phyloP scores from a whole-genome alignment of 352 stramenopile genomes.

The Globisporangium takayamanum region DNA sequence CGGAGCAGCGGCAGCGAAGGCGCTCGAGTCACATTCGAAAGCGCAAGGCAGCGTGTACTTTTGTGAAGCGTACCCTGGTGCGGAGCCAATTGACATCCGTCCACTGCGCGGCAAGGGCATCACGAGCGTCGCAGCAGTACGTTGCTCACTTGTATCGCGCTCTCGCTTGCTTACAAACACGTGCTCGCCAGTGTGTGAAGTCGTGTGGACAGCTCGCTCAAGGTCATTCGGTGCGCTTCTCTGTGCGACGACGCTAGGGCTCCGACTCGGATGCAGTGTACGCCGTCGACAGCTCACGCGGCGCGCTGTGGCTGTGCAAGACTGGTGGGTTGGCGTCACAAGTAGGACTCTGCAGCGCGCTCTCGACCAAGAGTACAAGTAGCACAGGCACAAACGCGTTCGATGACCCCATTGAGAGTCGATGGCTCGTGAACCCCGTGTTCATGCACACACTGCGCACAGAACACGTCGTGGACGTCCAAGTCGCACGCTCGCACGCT shows the following conservation, averaged over 20 bases:
- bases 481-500: constrained; percentile 44
- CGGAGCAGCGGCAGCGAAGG: constrained; percentile 40
- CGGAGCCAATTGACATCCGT: constrained; percentile 43
- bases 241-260: constrained; percentile 19
- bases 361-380: constrained; percentile 18
- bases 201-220: background rate
- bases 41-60: constrained; percentile 68
- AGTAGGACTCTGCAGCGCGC: constrained; percentile 48
- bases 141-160: constrained; percentile 5
- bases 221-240: background rate
- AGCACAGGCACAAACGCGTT: constrained; percentile 20
- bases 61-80: constrained; percentile 34
- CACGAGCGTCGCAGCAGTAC: constrained; percentile 48
- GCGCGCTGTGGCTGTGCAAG: constrained; percentile 65
- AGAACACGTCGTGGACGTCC: constrained; percentile 48
- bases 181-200: background rate
- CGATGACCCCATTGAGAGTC: constrained; percentile 40
- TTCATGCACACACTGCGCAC: constrained; percentile 58
- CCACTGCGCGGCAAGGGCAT: constrained; percentile 61
- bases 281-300: constrained; percentile 43
- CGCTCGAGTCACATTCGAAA: constrained; percentile 49
- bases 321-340: constrained; percentile 60
- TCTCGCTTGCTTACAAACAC: background rate
- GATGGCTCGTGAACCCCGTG: constrained; percentile 64
- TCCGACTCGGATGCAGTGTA: constrained; percentile 70